These are phyloP conservation scores for Maudiozyma serrabonitensis DNA, from an alignment of 805 yeast species.

Conservation along the genomic window DNA sequence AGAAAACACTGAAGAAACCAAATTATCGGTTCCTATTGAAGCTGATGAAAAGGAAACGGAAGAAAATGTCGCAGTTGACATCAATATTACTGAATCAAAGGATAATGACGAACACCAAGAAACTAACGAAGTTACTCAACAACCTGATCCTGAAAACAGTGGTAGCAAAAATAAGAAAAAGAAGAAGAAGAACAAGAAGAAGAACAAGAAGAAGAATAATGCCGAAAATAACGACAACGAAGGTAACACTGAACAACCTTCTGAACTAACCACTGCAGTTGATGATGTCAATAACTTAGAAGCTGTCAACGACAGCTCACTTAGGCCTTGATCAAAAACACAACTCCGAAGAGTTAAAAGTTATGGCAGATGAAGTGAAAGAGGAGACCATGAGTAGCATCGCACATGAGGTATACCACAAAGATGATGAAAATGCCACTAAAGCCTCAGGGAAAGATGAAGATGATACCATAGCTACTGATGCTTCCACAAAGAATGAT, in stretches of 20 bases:
- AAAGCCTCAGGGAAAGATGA: not conserved
- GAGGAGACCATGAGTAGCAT: slow-evolving; percentile 15
- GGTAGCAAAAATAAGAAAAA: slow-evolving; percentile 19
- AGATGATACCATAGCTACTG: slow-evolving; percentile 1
- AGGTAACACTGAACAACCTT: not conserved
- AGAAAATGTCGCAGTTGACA: not conserved
- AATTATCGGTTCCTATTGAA: not conserved
- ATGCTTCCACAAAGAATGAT: slow-evolving; percentile 7
- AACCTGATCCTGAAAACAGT: not conserved
- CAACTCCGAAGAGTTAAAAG: slow-evolving; percentile 10
- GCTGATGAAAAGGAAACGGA: slow-evolving; percentile 3
- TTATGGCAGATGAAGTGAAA: slow-evolving; percentile 17
- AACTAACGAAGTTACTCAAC: not conserved
- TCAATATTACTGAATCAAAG: not conserved
- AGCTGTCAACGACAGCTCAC: slow-evolving; percentile 14
- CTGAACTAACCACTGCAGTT: slow-evolving; percentile 2
- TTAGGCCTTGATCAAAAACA: slow-evolving; percentile 24
- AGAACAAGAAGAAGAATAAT: slow-evolving; percentile 23
- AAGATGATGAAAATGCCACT: not conserved
- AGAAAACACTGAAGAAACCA: not conserved
- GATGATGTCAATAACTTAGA: slow-evolving; percentile 11
- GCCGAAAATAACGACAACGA: not conserved
- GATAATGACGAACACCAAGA: not conserved
- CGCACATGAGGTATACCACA: slow-evolving; percentile 13
- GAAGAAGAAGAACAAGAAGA: slow-evolving; percentile 19